Percentiles rank a stretch among this genome's conserved stretches.
phyloP scores from a whole-genome alignment of 352 stramenopile species.

The Elongisporangium prolatum region DNA sequence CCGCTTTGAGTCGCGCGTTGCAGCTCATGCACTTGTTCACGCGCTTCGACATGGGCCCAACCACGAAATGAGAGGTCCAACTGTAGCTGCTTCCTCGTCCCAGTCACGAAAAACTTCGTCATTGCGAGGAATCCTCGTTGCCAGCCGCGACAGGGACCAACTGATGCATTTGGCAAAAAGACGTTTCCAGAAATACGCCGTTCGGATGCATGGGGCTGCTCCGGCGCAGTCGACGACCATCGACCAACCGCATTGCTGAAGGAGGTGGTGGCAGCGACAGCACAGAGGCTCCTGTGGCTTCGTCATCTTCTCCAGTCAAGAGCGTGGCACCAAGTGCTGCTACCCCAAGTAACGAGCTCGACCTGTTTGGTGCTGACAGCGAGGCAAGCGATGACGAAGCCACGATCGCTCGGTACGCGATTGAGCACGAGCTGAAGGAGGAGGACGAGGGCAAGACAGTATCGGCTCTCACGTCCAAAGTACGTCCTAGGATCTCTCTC shows the following conservation, averaged over 20 bases:
- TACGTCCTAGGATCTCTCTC: slow-evolving; percentile 7
- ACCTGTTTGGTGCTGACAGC: slow-evolving; percentile 66
- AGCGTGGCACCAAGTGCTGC: slow-evolving; percentile 3
- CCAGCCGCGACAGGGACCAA: background rate
- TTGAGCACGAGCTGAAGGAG: slow-evolving; percentile 19
- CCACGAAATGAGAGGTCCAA: background rate
- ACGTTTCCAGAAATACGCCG: background rate
- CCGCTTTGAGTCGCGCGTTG: background rate
- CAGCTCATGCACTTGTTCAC: background rate
- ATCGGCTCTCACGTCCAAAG: slow-evolving; percentile 58
- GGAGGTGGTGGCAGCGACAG: slow-evolving; percentile 16
- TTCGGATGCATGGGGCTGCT: slow-evolving; percentile 36
- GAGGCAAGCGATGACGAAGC: slow-evolving; percentile 82
- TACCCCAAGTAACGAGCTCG: slow-evolving; percentile 19
- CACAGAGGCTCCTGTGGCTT: background rate
- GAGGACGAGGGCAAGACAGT: slow-evolving; percentile 28
- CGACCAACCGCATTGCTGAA: slow-evolving; percentile 28
- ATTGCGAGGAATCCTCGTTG: background rate
- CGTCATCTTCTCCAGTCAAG: background rate
- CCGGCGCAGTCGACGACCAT: slow-evolving; percentile 11
- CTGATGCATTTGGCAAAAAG: background rate
- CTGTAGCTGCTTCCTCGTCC: background rate
- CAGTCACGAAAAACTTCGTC: background rate
- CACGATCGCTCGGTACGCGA: slow-evolving; percentile 65
- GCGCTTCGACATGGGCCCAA: background rate